Evolutionary conservation across 2,329 filamentous ascomycete genomes (phyloP).

Genomic region (Pyrenochaeta sp.): DNA sequence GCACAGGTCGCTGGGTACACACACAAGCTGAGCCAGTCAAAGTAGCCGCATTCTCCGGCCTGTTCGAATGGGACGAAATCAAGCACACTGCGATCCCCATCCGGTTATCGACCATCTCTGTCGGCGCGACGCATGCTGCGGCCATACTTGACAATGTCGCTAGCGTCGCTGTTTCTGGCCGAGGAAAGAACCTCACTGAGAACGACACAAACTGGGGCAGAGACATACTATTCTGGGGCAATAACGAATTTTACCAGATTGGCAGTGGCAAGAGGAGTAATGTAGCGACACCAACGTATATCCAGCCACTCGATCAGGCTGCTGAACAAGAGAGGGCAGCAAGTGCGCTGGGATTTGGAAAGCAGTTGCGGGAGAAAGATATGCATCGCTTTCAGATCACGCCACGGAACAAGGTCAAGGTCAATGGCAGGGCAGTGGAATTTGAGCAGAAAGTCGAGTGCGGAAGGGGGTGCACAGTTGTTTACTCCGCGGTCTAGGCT

Average conservation of each 20-base stretch:
- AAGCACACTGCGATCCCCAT: constrained; percentile 77
- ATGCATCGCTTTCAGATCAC: constrained; percentile 83
- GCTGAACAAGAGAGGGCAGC: constrained; percentile 57
- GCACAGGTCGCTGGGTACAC: constrained; percentile 90
- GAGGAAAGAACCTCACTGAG: constrained; percentile 49
- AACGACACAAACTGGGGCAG: constrained; percentile 88
- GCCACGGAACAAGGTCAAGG: constrained; percentile 73
- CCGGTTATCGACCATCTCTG: constrained; percentile 74
- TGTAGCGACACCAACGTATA: constrained; percentile 76
- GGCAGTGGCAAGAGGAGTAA: constrained; percentile 92
- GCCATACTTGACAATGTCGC: constrained; percentile 86
- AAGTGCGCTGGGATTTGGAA: constrained; percentile 18
- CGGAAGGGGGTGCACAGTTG: constrained; percentile 79
- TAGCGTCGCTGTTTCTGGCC: constrained; percentile 64
- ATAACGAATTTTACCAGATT: constrained; percentile 92
- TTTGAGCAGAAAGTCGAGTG: constrained; percentile 91
- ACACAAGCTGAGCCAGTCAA: constrained; percentile 79
- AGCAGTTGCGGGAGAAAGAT: constrained; percentile 68
- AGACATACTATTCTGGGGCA: constrained; percentile 92
- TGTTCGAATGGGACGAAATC: constrained; percentile 87
- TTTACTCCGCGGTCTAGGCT: constrained; percentile 30
- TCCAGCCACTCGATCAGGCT: constrained; percentile 75
- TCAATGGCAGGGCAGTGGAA: constrained; percentile 75
- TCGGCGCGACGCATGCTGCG: constrained; percentile 81
- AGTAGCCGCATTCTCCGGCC: constrained; percentile 81